Evolutionary conservation across 371 early-diverging fungal genomes (phyloP).

Genomic region (Mortierella sp.): DNA sequence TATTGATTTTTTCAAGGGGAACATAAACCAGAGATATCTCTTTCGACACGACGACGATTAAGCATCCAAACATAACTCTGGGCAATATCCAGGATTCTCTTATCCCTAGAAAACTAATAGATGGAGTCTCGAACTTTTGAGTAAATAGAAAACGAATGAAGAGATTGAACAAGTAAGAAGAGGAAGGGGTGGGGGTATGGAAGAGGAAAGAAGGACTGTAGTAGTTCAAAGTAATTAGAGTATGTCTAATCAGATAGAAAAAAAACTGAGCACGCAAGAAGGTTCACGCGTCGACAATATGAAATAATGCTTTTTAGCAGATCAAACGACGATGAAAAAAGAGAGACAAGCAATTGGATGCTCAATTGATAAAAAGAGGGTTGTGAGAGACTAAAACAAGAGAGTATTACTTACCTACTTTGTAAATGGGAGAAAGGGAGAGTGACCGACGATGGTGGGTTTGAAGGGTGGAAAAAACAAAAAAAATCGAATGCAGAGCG

Average conservation of each 20-base stretch:
- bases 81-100: background rate
- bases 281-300: background rate
- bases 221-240: background rate
- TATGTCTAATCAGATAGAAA: background rate
- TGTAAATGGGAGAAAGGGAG: background rate
- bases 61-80: background rate
- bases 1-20: background rate
- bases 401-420: background rate
- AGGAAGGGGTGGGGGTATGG: background rate
- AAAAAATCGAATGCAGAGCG: too few species aligned
- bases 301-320: background rate
- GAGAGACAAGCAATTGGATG: background rate
- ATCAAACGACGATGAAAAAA: background rate
- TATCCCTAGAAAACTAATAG: background rate
- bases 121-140: background rate
- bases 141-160: background rate
- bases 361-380: background rate
- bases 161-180: background rate
- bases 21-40: background rate
- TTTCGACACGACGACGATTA: background rate
- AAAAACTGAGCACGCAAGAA: conserved; percentile 1
- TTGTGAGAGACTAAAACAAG: background rate
- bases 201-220: background rate
- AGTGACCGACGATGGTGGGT: background rate
- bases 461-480: background rate